Conservation (phyloP, 768 basidiomycete species). For the Rickenella mellea region DNA sequence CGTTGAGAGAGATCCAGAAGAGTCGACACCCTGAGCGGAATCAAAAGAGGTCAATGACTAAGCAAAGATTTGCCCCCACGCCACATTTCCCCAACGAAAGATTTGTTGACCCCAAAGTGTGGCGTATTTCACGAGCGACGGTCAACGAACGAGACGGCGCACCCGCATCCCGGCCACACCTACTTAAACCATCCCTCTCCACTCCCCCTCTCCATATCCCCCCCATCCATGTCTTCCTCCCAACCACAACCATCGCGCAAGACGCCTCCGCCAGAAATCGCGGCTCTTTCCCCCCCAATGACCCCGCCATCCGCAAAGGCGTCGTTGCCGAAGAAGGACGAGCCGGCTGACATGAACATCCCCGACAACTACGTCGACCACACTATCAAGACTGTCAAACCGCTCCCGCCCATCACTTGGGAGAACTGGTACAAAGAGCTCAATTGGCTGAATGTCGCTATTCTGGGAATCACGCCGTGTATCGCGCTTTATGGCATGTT, state of each 20-base stretch:
- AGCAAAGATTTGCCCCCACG: no score
- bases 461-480: conserved; percentile 66
- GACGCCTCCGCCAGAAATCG: conserved; percentile 12
- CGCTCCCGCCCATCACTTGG: conserved; percentile 60
- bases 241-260: conserved; percentile 15
- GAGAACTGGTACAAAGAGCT: conserved; percentile 50
- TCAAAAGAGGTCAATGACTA: no score
- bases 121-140: not conserved
- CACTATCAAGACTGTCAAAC: conserved; percentile 58
- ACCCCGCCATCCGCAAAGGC: conserved; percentile 8
- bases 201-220: conserved; percentile 9
- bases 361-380: conserved; percentile 79
- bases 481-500: conserved; percentile 65
- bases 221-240: conserved; percentile 20
- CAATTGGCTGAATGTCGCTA: conserved; percentile 67
- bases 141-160: not conserved
- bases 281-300: conserved; percentile 13
- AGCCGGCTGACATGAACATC: conserved; percentile 47
- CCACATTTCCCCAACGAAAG: no score
- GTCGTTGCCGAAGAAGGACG: not conserved
- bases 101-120: no score
- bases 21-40: no score
- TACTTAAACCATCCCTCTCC: not conserved
- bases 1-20: no score
- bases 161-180: not conserved